These are phyloP conservation scores for Sugiyamaella sp. DNA, from an alignment of 1,139 yeast species.

Conservation along the genomic window DNA sequence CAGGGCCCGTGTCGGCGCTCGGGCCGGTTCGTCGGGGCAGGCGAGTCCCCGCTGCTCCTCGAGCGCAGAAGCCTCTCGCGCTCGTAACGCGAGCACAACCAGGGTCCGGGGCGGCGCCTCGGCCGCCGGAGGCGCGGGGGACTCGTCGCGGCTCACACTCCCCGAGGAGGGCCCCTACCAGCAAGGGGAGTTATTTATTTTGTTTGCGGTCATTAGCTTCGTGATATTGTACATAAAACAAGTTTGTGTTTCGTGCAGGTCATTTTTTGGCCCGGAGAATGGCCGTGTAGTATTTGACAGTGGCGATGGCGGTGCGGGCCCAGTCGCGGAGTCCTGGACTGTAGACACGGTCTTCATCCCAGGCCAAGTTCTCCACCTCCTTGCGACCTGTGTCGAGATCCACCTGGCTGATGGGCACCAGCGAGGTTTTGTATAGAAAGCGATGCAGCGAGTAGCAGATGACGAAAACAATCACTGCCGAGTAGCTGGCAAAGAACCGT, in stretches of 20 bases:
- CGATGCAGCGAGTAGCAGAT: slow-evolving; percentile 60
- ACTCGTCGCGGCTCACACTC: neutral
- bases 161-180: no score
- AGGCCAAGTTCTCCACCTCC: slow-evolving; percentile 50
- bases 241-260: neutral
- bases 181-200: neutral
- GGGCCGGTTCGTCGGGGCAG: no score
- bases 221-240: slow-evolving; percentile 7
- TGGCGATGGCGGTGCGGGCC: slow-evolving; percentile 17
- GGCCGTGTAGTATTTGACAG: slow-evolving; percentile 11
- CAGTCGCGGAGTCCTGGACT: slow-evolving; percentile 24
- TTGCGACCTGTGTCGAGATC: slow-evolving; percentile 81
- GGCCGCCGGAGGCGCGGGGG: neutral
- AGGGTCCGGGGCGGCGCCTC: no score
- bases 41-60: no score
- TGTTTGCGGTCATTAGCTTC: slow-evolving; percentile 4
- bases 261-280: slow-evolving; percentile 1
- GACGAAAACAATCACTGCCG: slow-evolving; percentile 59
- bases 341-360: slow-evolving; percentile 45
- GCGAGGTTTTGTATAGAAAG: slow-evolving; percentile 53
- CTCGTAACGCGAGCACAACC: no score
- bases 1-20: no score
- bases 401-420: slow-evolving; percentile 63
- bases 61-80: no score
- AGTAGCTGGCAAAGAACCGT: slow-evolving; percentile 69